These are phyloP conservation scores for Ascochyta viciae-villosae DNA, from an alignment of 2,329 filamentous ascomycete genomes.

Conservation along the genomic window DNA sequence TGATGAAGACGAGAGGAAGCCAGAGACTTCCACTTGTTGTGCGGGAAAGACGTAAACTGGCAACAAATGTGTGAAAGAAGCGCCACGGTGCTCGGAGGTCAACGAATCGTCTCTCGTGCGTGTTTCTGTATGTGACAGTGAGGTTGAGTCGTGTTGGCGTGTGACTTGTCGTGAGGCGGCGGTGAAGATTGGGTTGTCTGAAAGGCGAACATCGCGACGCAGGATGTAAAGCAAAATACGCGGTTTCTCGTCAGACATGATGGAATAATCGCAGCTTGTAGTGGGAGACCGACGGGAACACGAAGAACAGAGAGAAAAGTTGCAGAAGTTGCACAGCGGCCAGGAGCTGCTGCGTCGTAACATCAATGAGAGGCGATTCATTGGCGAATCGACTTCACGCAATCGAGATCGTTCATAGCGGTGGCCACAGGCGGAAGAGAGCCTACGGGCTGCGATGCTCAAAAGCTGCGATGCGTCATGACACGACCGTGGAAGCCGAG, in stretches of 20 bases:
- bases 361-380: conserved; percentile 36
- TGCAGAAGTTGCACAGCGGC: conserved; percentile 39
- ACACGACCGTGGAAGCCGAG: conserved; percentile 27
- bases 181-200: conserved; percentile 77
- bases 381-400: conserved; percentile 20
- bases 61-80: conserved; percentile 63
- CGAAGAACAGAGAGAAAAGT: conserved; percentile 33
- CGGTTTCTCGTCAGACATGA: conserved; percentile 31
- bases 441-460: conserved; percentile 9
- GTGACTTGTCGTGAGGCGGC: conserved; percentile 50
- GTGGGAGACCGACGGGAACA: conserved; percentile 28
- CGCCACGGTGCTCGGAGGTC: conserved; percentile 29
- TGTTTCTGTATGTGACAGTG: conserved; percentile 16
- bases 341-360: conserved; percentile 43
- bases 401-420: conserved; percentile 27
- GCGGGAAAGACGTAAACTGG: conserved; percentile 72
- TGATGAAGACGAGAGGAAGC: conserved; percentile 64
- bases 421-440: conserved; percentile 25
- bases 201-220: conserved; percentile 74
- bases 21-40: conserved; percentile 76
- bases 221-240: conserved; percentile 73
- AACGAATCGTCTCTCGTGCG: conserved; percentile 50
- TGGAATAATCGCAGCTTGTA: conserved; percentile 21
- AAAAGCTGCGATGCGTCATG: conserved; percentile 32
- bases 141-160: conserved; percentile 14